Evolutionary conservation across 306 rosid species (phyloP).

Genomic region (Luffa acutangula): DNA sequence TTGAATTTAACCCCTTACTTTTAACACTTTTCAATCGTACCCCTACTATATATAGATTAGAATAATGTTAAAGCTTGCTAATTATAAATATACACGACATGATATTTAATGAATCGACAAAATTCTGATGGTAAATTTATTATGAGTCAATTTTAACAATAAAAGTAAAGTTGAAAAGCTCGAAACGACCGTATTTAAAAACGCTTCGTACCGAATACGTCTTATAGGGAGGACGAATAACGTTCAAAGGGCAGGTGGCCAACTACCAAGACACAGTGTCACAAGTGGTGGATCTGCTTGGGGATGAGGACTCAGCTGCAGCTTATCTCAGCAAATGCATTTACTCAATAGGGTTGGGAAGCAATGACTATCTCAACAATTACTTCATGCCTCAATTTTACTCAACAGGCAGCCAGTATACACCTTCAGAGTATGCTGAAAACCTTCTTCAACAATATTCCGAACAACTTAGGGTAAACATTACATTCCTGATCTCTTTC

Average conservation of each 20-base stretch:
- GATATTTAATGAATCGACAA: no score
- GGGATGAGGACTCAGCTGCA: slow-evolving; percentile 48
- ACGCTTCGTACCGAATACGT: not conserved
- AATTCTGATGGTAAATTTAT: no score
- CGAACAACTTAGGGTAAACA: slow-evolving; percentile 44
- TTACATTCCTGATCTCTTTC: not conserved
- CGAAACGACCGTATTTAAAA: not conserved
- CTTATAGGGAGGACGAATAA: slow-evolving; percentile 68
- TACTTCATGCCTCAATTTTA: slow-evolving; percentile 79
- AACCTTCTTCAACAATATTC: slow-evolving; percentile 51
- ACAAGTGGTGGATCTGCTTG: slow-evolving; percentile 49
- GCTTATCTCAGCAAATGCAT: slow-evolving; percentile 62
- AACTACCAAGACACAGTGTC: slow-evolving; percentile 66
- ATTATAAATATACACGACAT: no score
- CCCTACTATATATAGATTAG: no score
- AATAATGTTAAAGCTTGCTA: no score
- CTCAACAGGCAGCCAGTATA: slow-evolving; percentile 40
- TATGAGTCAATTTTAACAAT: no score
- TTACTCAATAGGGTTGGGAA: slow-evolving; percentile 78
- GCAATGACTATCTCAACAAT: slow-evolving; percentile 95
- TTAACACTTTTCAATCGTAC: no score
- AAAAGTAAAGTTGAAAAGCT: no score
- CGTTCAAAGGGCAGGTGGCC: slow-evolving; percentile 66
- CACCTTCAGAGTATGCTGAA: slow-evolving; percentile 65
- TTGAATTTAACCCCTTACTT: no score